Percentiles rank a stretch among this genome's conserved stretches.
Conservation (phyloP, 345 rosid species). For the Lagerstroemia speciosa region DNA sequence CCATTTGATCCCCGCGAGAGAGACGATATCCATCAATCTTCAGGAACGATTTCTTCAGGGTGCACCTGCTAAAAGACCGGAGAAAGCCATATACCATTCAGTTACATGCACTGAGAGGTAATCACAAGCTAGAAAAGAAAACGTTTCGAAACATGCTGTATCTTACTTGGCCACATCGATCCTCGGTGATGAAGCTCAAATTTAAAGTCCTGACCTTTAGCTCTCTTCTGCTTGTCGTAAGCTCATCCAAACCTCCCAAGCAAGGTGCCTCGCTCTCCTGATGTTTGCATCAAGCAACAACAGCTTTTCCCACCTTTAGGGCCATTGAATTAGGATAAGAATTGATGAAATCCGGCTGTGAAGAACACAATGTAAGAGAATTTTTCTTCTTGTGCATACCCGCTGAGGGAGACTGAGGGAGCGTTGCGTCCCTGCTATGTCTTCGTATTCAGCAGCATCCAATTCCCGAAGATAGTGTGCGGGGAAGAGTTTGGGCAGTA, state of each 20-base stretch:
- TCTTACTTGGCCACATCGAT: constrained; percentile 10
- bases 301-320: no score
- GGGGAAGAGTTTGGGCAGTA: constrained; percentile 55
- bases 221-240: constrained; percentile 82
- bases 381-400: constrained; percentile 11
- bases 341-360: not conserved
- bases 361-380: not conserved
- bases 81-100: not conserved
- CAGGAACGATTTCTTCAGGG: not conserved
- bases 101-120: not conserved
- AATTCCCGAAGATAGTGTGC: constrained; percentile 43
- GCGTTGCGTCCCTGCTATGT: constrained; percentile 39
- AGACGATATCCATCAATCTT: not conserved
- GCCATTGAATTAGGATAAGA: no score
- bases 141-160: not conserved
- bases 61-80: constrained; percentile 3
- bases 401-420: constrained; percentile 26
- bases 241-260: constrained; percentile 34
- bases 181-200: constrained; percentile 18
- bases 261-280: constrained; percentile 28
- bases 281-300: not conserved
- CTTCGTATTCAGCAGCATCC: constrained; percentile 84
- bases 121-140: not conserved
- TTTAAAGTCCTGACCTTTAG: constrained; percentile 26
- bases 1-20: not conserved